These are phyloP conservation scores for Apiospora sp. DNA, from an alignment of 2,329 filamentous ascomycete species.

Conservation along the genomic window DNA sequence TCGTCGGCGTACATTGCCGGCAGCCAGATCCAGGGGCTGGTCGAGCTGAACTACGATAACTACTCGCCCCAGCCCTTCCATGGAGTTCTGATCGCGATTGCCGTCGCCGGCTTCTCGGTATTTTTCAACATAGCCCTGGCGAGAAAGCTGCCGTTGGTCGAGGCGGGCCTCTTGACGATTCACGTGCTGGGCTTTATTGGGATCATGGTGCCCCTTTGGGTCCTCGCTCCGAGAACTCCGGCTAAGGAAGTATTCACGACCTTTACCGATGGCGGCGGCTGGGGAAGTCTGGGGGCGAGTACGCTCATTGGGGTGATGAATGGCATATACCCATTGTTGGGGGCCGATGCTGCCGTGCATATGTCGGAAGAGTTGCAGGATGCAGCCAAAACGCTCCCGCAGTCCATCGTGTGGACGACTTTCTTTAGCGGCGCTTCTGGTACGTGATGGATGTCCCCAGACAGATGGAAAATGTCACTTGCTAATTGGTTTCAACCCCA, in stretches of 20 bases:
- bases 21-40: slow-evolving; percentile 34
- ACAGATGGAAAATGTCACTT: too few species aligned
- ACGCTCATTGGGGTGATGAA: slow-evolving; percentile 56
- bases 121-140: slow-evolving; percentile 52
- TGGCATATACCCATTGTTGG: slow-evolving; percentile 47
- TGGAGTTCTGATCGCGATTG: slow-evolving; percentile 50
- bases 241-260: slow-evolving; percentile 54
- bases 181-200: slow-evolving; percentile 54
- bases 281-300: slow-evolving; percentile 52
- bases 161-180: slow-evolving; percentile 51
- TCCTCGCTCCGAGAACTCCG: slow-evolving; percentile 42
- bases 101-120: slow-evolving; percentile 48
- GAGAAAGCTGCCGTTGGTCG: slow-evolving; percentile 48
- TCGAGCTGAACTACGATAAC: slow-evolving; percentile 29
- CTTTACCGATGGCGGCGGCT: slow-evolving; percentile 57
- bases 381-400: slow-evolving; percentile 45
- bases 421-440: slow-evolving; percentile 33
- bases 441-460: too few species aligned
- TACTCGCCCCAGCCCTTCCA: slow-evolving; percentile 40
- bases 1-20: slow-evolving; percentile 29
- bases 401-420: slow-evolving; percentile 44
- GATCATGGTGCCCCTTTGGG: slow-evolving; percentile 48
- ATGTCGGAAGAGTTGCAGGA: slow-evolving; percentile 50
- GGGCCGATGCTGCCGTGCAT: slow-evolving; percentile 46
- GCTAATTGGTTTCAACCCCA: too few species aligned